A percentile compares a stretch with the other conserved stretches of the same genome.
These are phyloP conservation scores for Poronia punctata DNA, from an alignment of 495 filamentous ascomycete species.

Conservation along the genomic window DNA sequence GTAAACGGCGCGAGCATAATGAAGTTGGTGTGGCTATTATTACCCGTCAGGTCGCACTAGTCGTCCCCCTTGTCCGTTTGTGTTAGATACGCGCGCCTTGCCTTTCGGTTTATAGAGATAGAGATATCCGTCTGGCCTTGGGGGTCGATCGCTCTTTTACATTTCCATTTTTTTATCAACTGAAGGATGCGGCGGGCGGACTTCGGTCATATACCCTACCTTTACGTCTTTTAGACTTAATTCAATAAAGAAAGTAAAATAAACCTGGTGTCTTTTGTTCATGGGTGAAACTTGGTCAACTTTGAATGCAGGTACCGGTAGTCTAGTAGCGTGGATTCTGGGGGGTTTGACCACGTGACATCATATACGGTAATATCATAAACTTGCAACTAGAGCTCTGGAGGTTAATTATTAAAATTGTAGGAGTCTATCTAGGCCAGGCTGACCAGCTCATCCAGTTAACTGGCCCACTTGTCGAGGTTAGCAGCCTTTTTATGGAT, in stretches of 20 bases:
- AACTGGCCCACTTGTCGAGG: too few species aligned
- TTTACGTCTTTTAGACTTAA: conserved; percentile 30
- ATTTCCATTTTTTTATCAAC: conserved; percentile 40
- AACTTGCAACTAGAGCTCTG: too few species aligned
- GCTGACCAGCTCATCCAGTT: too few species aligned
- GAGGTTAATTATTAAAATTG: too few species aligned
- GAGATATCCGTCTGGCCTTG: conserved; percentile 19
- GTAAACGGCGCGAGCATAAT: conserved; percentile 35
- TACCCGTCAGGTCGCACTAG: conserved; percentile 6
- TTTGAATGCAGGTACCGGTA: not conserved
- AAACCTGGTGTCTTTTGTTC: not conserved
- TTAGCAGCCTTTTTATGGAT: too few species aligned
- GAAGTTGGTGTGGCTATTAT: conserved; percentile 2
- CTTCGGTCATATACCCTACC: conserved; percentile 30
- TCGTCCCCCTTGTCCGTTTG: conserved; percentile 16
- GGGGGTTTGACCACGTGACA: too few species aligned
- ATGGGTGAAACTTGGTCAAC: conserved; percentile 2
- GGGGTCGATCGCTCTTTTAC: conserved; percentile 24
- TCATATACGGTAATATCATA: too few species aligned
- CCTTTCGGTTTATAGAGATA: conserved; percentile 27
- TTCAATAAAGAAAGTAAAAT: conserved; percentile 29
- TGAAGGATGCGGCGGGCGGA: conserved; percentile 28
- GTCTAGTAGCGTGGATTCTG: too few species aligned
- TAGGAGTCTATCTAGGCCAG: too few species aligned
- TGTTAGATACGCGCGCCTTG: conserved; percentile 25